Evolutionary conservation across 192 early-diverging fungal species (phyloP).

Genomic region (Coemansia reversa): DNA sequence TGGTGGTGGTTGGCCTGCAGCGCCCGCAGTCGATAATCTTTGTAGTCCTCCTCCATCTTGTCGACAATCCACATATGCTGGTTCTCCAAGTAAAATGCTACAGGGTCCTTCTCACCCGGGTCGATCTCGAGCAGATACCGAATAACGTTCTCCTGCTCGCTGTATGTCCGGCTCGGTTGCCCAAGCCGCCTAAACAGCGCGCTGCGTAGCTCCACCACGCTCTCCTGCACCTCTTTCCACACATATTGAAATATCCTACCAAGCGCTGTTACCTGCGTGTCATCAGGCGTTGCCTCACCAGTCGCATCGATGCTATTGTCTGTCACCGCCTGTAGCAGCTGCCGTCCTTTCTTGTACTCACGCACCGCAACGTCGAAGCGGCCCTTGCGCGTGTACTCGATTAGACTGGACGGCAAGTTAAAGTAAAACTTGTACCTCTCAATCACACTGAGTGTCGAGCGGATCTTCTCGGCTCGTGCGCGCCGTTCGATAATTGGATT

Average conservation of each 20-base stretch:
- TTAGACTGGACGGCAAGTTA: constrained; percentile 86
- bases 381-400: constrained; percentile 79
- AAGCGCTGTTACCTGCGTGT: constrained; percentile 39
- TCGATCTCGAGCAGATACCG: constrained; percentile 60
- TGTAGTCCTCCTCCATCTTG: constrained; percentile 70
- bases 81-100: constrained; percentile 82
- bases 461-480: constrained; percentile 85
- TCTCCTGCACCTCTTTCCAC: constrained; percentile 88
- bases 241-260: constrained; percentile 90
- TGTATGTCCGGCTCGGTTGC: constrained; percentile 74
- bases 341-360: constrained; percentile 95
- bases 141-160: constrained; percentile 88
- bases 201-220: constrained; percentile 70
- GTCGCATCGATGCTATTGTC: constrained; percentile 22
- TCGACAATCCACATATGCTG: constrained; percentile 86
- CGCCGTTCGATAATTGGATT: constrained; percentile 83
- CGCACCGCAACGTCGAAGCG: constrained; percentile 89
- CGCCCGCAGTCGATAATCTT: constrained; percentile 56
- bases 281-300: constrained; percentile 12
- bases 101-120: constrained; percentile 80
- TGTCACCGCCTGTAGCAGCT: constrained; percentile 65
- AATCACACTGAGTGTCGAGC: constrained; percentile 84
- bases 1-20: constrained; percentile 20
- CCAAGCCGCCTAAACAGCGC: constrained; percentile 74
- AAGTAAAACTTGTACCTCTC: constrained; percentile 97